phyloP scores from a whole-genome alignment of 495 filamentous ascomycete species.

The Trichocladium uniseriatum region DNA sequence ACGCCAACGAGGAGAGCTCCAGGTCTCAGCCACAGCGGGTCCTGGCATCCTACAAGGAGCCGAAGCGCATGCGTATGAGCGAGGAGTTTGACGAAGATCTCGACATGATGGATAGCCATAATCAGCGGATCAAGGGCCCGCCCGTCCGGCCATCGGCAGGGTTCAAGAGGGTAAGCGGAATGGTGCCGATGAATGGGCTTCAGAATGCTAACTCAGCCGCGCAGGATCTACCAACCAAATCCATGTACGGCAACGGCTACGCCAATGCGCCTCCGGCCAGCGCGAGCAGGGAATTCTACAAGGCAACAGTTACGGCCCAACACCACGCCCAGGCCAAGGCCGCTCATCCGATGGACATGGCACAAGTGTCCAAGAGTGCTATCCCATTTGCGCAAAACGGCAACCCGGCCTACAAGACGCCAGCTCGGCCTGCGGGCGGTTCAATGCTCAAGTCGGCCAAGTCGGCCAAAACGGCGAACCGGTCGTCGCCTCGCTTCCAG shows the following conservation, averaged over 20 bases:
- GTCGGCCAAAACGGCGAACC: conserved; percentile 45
- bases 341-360: conserved; percentile 62
- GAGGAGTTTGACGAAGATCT: conserved; percentile 44
- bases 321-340: conserved; percentile 51
- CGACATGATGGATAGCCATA: conserved; percentile 31
- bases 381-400: conserved; percentile 77
- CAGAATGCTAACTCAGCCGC: conserved; percentile 18
- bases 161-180: conserved; percentile 54
- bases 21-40: conserved; percentile 31
- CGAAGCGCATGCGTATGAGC: conserved; percentile 51
- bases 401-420: conserved; percentile 52
- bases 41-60: conserved; percentile 38
- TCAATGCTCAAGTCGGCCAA: conserved; percentile 27
- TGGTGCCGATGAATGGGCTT: no score
- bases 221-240: conserved; percentile 52
- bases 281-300: conserved; percentile 34
- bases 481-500: conserved; percentile 68
- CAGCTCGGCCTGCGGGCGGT: conserved; percentile 40
- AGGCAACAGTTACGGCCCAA: conserved; percentile 41
- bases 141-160: conserved; percentile 75
- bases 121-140: conserved; percentile 54
- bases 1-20: conserved; percentile 39
- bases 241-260: conserved; percentile 56
- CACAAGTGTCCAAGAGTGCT: conserved; percentile 73
- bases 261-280: conserved; percentile 44